phyloP scores from a whole-genome alignment of 345 rosid genomes.

The Boechera divaricarpa region DNA sequence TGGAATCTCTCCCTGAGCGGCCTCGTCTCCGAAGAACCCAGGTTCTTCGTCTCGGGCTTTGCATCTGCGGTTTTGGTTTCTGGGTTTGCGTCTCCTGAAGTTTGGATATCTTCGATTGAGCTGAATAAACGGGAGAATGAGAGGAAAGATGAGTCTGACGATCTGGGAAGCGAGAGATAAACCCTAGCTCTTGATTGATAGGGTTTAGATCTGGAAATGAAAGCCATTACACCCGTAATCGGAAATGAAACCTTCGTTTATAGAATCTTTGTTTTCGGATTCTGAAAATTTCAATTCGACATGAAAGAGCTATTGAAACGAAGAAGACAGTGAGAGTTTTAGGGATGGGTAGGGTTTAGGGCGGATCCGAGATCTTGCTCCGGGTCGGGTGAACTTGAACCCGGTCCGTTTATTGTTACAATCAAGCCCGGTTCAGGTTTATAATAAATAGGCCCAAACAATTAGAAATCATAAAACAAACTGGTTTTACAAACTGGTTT shows the following conservation, averaged over 20 bases:
- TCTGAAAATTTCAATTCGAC: constrained; percentile 21
- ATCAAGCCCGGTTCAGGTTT: not conserved
- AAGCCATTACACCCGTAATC: constrained; percentile 48
- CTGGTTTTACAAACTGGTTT: too few species aligned
- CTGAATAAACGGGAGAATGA: constrained; percentile 50
- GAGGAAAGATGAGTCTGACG: constrained; percentile 40
- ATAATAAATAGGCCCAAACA: constrained; percentile 8
- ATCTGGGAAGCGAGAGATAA: constrained; percentile 45
- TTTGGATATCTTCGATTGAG: constrained; percentile 45
- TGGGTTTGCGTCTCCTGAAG: constrained; percentile 23
- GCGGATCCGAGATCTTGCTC: constrained; percentile 24
- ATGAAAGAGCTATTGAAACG: not conserved
- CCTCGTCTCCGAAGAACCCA: constrained; percentile 17
- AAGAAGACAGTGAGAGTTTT: constrained; percentile 19
- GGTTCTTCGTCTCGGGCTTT: constrained; percentile 19
- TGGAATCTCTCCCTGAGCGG: constrained; percentile 44
- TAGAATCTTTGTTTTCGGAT: not conserved
- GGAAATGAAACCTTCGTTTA: not conserved
- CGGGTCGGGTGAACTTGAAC: constrained; percentile 35
- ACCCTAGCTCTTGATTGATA: constrained; percentile 47
- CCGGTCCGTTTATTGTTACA: constrained; percentile 13
- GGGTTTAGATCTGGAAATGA: constrained; percentile 52
- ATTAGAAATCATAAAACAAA: too few species aligned
- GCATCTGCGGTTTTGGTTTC: constrained; percentile 28
- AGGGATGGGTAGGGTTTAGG: constrained; percentile 42